These are phyloP conservation scores for Deinandra increscens DNA, from an alignment of 129 eudicot genomes.

Conservation along the genomic window DNA sequence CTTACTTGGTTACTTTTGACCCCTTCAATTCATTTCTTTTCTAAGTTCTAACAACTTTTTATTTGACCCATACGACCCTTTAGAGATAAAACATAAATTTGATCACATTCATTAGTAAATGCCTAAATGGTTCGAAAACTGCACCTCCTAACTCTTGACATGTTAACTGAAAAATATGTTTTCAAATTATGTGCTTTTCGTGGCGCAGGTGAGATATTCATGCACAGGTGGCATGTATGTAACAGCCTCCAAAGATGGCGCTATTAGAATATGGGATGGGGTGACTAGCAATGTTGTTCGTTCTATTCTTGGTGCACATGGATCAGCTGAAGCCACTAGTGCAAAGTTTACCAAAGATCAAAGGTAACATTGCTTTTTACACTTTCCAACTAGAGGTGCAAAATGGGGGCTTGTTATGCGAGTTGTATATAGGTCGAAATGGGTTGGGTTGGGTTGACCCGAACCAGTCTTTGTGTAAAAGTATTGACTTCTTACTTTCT, in stretches of 20 bases:
- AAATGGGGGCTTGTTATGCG: not conserved
- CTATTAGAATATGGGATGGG: conserved; percentile 85
- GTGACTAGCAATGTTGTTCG: conserved; percentile 70
- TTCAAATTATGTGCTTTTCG: not conserved
- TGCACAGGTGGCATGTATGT: conserved; percentile 91
- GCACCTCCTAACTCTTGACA: not conserved
- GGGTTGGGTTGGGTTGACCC: not conserved
- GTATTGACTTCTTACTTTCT: not conserved
- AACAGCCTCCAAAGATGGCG: conserved; percentile 93
- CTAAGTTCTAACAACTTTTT: not conserved
- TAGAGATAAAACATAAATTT: not conserved
- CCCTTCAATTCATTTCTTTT: not conserved
- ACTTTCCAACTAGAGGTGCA: not conserved
- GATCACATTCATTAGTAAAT: not conserved
- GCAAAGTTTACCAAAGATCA: conserved; percentile 82
- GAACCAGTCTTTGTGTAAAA: not conserved
- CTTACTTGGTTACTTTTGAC: not conserved
- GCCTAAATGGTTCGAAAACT: not conserved
- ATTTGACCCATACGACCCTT: not conserved
- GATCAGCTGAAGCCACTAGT: conserved; percentile 72
- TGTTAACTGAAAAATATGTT: not conserved
- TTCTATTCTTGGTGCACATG: conserved; percentile 66
- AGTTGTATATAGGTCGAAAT: not conserved
- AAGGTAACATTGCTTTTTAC: conserved; percentile 40
- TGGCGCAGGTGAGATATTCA: conserved; percentile 75